phyloP scores from a whole-genome alignment of 352 stramenopile genomes.

The Pythium rhizo-oryzae region DNA sequence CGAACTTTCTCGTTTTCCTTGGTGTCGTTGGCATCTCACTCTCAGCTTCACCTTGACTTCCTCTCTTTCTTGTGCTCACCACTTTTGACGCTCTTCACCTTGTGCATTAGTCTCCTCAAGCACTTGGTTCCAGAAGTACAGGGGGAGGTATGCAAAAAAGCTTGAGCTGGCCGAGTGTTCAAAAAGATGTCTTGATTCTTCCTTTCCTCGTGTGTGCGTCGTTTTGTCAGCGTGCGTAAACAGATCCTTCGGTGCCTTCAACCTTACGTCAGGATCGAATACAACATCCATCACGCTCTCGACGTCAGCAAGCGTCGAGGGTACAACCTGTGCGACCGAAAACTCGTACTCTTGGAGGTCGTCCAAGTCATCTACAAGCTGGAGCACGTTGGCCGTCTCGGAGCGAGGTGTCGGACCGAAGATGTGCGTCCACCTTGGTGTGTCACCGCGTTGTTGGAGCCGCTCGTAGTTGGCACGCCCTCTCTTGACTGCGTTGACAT shows the following conservation, averaged over 20 bases:
- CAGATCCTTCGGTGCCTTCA: too few relatives aligned
- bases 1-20: too few relatives aligned
- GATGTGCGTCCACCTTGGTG: slow-evolving; percentile 2
- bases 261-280: slow-evolving; percentile 8
- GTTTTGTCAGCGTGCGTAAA: too few relatives aligned
- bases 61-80: background rate
- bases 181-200: slow-evolving; percentile 26
- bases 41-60: background rate
- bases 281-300: background rate
- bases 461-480: slow-evolving; percentile 1
- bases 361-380: slow-evolving; percentile 1
- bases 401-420: background rate
- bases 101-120: slow-evolving; percentile 28
- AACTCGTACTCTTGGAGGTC: slow-evolving; percentile 7
- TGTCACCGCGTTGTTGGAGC: background rate
- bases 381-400: background rate
- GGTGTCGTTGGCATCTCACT: too few relatives aligned
- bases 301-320: background rate
- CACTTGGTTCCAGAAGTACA: slow-evolving; percentile 33
- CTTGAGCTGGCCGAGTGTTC: slow-evolving; percentile 30
- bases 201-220: too few relatives aligned
- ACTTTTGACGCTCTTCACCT: background rate
- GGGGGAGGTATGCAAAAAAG: slow-evolving; percentile 34
- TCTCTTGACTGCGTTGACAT: background rate
- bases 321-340: background rate